phyloP scores from a whole-genome alignment of 257 asterid genomes.

The Prunella vulgaris region DNA sequence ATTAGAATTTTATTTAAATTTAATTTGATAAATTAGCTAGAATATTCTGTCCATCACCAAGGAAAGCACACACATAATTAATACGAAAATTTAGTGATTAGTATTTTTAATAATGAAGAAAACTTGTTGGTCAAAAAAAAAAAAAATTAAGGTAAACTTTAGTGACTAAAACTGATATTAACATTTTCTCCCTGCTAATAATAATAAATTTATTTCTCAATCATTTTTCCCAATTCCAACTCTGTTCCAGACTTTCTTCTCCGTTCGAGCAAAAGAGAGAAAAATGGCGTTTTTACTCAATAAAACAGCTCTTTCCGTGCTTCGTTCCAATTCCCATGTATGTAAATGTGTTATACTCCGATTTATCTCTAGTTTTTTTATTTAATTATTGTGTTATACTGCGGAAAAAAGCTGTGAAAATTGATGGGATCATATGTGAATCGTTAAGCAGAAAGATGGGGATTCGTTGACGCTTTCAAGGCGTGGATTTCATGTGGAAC shows the following conservation, averaged over 20 bases:
- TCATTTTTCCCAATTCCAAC: not conserved
- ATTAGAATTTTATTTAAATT: too few species aligned
- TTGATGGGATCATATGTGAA: slow-evolving; percentile 15
- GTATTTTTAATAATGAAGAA: too few species aligned
- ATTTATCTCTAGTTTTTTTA: not conserved
- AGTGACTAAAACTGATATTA: too few species aligned
- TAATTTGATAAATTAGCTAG: too few species aligned
- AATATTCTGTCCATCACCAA: too few species aligned
- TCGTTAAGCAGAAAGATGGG: slow-evolving; percentile 30
- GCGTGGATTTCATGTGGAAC: slow-evolving; percentile 75
- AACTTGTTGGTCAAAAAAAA: too few species aligned
- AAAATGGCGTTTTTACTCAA: slow-evolving; percentile 55
- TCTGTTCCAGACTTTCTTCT: not conserved
- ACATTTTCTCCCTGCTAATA: too few species aligned
- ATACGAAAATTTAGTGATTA: too few species aligned
- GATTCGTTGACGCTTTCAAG: slow-evolving; percentile 38
- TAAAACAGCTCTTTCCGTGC: slow-evolving; percentile 45
- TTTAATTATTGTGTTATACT: not conserved
- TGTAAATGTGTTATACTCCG: not conserved
- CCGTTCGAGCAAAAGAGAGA: not conserved
- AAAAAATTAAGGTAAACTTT: too few species aligned
- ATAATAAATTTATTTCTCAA: too few species aligned
- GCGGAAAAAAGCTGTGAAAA: not conserved
- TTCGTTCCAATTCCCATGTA: slow-evolving; percentile 51
- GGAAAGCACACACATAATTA: too few species aligned